phyloP scores from a whole-genome alignment of 257 asterid genomes.

The Mitragyna speciosa region DNA sequence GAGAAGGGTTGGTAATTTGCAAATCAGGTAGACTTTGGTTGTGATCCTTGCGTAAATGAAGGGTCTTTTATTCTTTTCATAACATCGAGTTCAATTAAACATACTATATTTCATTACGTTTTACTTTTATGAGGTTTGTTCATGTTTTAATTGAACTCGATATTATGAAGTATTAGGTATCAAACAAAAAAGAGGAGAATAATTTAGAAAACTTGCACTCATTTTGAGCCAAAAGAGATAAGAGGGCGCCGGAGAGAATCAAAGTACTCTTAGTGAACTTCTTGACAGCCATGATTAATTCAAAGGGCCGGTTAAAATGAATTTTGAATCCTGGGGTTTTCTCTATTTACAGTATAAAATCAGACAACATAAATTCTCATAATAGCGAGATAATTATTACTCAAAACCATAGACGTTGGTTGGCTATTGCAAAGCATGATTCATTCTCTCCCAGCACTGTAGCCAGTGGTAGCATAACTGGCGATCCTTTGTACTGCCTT shows the following conservation, averaged over 20 bases:
- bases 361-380: background rate
- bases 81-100: too few relatives aligned
- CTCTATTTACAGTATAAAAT: background rate
- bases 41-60: background rate
- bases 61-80: background rate
- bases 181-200: too few relatives aligned
- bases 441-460: background rate
- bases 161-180: background rate
- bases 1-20: background rate
- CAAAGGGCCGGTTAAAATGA: background rate
- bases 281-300: background rate
- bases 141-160: background rate
- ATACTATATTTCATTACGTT: background rate
- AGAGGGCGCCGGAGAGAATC: too few relatives aligned
- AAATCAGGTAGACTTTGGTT: background rate
- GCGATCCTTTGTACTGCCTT: too few relatives aligned
- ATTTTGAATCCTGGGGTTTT: too few relatives aligned
- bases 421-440: background rate
- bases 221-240: background rate
- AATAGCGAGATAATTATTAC: background rate
- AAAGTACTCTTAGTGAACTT: too few relatives aligned
- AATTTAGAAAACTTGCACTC: background rate
- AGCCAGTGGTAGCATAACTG: background rate
- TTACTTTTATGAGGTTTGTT: too few relatives aligned
- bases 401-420: background rate